Conservation (phyloP, 169 alveolate genomes). For the Plasmodium cynomolgi region DNA sequence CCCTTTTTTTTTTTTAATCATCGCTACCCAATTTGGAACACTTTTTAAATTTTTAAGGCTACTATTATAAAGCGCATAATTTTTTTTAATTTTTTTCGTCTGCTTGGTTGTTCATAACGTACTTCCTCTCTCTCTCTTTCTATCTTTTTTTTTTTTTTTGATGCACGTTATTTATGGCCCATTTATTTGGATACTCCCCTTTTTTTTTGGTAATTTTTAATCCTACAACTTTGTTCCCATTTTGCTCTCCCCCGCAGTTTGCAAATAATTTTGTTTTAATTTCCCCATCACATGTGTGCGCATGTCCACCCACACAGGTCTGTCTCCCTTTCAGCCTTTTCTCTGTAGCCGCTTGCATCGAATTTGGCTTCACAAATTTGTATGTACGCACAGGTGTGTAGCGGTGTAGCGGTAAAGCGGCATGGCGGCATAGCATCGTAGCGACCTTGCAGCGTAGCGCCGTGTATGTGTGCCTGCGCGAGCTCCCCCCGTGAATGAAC, state of each 20-base stretch:
- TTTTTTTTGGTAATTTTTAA: background rate
- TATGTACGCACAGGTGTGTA: background rate
- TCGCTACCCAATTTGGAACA: background rate
- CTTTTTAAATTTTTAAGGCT: background rate
- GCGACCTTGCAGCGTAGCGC: background rate
- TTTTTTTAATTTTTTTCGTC: background rate
- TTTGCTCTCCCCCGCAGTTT: background rate
- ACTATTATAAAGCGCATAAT: background rate
- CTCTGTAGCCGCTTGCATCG: background rate
- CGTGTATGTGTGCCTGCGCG: background rate
- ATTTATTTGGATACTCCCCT: background rate
- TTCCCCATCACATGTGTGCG: background rate
- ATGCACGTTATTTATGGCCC: background rate
- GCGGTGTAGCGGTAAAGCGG: background rate
- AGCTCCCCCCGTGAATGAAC: background rate
- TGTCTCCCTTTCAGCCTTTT: background rate
- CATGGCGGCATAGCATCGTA: background rate
- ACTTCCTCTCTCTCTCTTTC: background rate
- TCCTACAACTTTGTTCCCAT: background rate
- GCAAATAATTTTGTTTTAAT: conserved; percentile 1
- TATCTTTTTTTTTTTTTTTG: background rate
- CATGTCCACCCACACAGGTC: background rate
- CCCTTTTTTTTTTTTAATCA: background rate
- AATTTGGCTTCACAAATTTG: background rate
- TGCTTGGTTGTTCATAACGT: background rate